Percentiles rank a stretch among this genome's conserved stretches.
Evolutionary conservation across 2,329 filamentous ascomycete species (phyloP).

Genomic region (Myriosclerotinia scirpicola): DNA sequence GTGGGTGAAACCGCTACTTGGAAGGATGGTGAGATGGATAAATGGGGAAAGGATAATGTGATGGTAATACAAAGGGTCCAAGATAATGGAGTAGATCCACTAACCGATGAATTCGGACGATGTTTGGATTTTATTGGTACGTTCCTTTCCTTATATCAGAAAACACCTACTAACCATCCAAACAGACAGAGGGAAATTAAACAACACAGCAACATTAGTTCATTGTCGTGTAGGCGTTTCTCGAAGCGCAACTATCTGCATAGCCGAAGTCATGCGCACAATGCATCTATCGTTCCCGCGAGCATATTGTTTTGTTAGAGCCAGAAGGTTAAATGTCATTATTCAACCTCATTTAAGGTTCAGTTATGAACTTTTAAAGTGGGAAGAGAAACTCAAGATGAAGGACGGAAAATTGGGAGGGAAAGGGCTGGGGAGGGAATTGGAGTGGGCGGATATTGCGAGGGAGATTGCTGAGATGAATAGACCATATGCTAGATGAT

Average conservation of each 20-base stretch:
- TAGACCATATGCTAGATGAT: constrained; percentile 76
- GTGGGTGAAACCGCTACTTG: constrained; percentile 88
- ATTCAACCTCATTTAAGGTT: constrained; percentile 96
- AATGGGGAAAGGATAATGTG: constrained; percentile 76
- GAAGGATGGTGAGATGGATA: constrained; percentile 66
- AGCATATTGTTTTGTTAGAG: constrained; percentile 95
- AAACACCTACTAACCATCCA: constrained; percentile 25
- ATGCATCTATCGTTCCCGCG: constrained; percentile 79
- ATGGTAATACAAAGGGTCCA: constrained; percentile 83
- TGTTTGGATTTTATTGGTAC: constrained; percentile 91
- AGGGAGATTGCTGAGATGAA: constrained; percentile 96
- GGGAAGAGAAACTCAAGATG: constrained; percentile 74
- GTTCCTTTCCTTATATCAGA: constrained; percentile 41
- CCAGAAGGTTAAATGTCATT: constrained; percentile 90
- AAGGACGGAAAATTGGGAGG: constrained; percentile 43
- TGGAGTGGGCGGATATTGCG: constrained; percentile 88
- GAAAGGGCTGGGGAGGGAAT: constrained; percentile 61
- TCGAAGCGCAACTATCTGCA: constrained; percentile 93
- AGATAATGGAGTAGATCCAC: constrained; percentile 92
- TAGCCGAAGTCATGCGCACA: constrained; percentile 94
- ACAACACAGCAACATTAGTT: constrained; percentile 83
- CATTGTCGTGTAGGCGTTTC: constrained; percentile 97
- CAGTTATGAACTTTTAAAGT: constrained; percentile 91
- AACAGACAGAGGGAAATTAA: constrained; percentile 72
- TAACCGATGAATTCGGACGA: constrained; percentile 80